Base-by-base conservation (phyloP, 352 stramenopile genomes). In the Globisporangium splendens region DNA sequence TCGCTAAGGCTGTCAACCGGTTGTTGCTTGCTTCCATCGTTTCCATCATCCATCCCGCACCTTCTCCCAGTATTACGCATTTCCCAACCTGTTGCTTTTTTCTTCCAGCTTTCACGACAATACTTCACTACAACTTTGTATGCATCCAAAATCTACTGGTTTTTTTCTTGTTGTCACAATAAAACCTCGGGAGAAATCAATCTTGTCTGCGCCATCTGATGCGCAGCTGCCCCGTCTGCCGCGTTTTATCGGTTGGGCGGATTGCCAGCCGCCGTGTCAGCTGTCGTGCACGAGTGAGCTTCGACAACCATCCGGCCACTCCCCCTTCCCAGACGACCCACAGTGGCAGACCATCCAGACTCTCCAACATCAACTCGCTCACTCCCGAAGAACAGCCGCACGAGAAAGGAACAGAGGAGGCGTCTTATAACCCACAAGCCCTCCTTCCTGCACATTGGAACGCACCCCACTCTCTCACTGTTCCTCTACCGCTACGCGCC, bases 241-340 rank as follows among this genome's bases (percentile, higher is more conserved):
- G 48, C 10, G 21, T 44, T 54, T 38, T 54, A 28, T 54, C 44
- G 48, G 48, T 54, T 54, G 49, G 24, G 49, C 22, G 15, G 49
- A 54, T 44, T 54, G 44, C 48, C 48, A 54, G 39, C 39, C 39
- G 28, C 28, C 28, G 28, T 44, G 39, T 44, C 39, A 44, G 39
- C 28, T 44, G 11, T 1, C 10, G 38, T 8, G 38, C 38, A 10
- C 11, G 13, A 18, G 39, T 18, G 39, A 15, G 39, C 13, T n/a
- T 18, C 39, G 39, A 44, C 39, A 43, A 44, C 39, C 39, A 44
- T 44, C 39, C 39, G 13, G 12, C 39, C 38, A 10, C 14, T 2
- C 14, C 38, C 38, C 10, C 38, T 17, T 17, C 38, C 38, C 10
- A 43, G 11, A 17, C 38, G n/a, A n/a, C n/a, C n/a, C n/a, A n/a